phyloP scores from a whole-genome alignment of 164 flowering plant genomes.

The Vitis rupestris region DNA sequence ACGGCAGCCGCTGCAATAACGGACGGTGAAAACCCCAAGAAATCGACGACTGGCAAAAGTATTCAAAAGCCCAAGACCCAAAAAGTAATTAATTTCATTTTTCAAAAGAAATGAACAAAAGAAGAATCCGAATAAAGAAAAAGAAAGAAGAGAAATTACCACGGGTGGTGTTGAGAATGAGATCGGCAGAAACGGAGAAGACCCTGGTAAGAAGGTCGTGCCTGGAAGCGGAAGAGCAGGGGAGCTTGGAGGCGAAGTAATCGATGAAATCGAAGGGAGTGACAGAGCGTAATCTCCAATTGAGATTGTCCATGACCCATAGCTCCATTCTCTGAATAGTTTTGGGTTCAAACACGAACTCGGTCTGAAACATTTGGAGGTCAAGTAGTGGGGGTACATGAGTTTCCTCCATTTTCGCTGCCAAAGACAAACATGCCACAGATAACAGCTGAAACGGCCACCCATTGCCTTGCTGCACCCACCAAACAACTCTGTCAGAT shows the following conservation, averaged over 20 bases:
- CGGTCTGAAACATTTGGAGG: constrained; percentile 48
- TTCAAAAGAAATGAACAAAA: background rate
- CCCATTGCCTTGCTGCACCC: constrained; percentile 27
- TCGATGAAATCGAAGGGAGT: constrained; percentile 63
- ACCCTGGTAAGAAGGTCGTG: constrained; percentile 8
- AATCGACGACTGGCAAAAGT: constrained; percentile 41
- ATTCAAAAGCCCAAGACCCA: background rate
- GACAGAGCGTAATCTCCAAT: constrained; percentile 58
- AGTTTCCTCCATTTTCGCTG: constrained; percentile 80
- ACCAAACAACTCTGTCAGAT: background rate
- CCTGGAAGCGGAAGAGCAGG: constrained; percentile 9
- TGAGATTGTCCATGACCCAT: constrained; percentile 45
- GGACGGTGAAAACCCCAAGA: constrained; percentile 53
- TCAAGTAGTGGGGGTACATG: constrained; percentile 51
- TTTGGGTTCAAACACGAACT: constrained; percentile 54
- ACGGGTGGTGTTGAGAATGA: constrained; percentile 49
- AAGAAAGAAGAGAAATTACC: constrained; percentile 25
- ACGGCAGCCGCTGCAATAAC: constrained; percentile 63
- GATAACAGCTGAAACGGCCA: constrained; percentile 74
- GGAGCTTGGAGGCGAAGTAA: constrained; percentile 40
- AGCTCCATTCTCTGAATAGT: constrained; percentile 74
- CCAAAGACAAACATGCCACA: constrained; percentile 69
- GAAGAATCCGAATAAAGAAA: background rate
- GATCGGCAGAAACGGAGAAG: constrained; percentile 38
- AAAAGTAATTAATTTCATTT: background rate